Conservation (phyloP, 2,329 filamentous ascomycete species). For the Pseudogymnoascus sp. region DNA sequence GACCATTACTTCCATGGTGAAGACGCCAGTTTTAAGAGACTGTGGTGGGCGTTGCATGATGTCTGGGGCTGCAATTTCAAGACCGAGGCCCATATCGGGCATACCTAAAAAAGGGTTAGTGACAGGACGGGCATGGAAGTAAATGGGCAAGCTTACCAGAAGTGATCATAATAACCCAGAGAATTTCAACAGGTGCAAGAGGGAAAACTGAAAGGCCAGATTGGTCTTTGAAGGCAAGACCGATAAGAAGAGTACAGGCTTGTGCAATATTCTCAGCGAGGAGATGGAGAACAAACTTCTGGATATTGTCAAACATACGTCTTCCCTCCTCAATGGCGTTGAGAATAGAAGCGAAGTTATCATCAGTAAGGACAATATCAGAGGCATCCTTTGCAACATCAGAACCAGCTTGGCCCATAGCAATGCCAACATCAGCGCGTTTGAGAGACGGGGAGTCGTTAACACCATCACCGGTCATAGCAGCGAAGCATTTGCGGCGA, state of each 20-base stretch:
- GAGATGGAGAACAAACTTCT: slow-evolving; percentile 73
- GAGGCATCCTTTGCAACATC: slow-evolving; percentile 74
- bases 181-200: slow-evolving; percentile 73
- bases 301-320: slow-evolving; percentile 63
- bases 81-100: slow-evolving; percentile 80
- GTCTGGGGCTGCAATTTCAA: slow-evolving; percentile 65
- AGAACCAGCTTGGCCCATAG: slow-evolving; percentile 64
- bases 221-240: slow-evolving; percentile 70
- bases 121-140: background rate
- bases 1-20: slow-evolving; percentile 66
- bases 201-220: slow-evolving; percentile 72
- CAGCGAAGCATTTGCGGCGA: slow-evolving; percentile 67
- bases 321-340: slow-evolving; percentile 64
- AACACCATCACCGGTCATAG: slow-evolving; percentile 94
- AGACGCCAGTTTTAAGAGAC: slow-evolving; percentile 57
- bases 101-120: slow-evolving; percentile 33
- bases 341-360: slow-evolving; percentile 77
- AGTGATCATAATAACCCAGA: slow-evolving; percentile 94
- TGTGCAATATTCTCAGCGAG: slow-evolving; percentile 77
- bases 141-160: slow-evolving; percentile 43
- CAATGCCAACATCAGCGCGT: slow-evolving; percentile 76
- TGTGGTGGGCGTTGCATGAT: slow-evolving; percentile 77
- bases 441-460: slow-evolving; percentile 89
- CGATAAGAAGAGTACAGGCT: slow-evolving; percentile 71
- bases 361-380: slow-evolving; percentile 81